Percentiles rank a stretch among this genome's conserved stretches.
Evolutionary conservation across 2,329 filamentous ascomycete genomes (phyloP).

Genomic region (Stagonosporopsis vannaccii): DNA sequence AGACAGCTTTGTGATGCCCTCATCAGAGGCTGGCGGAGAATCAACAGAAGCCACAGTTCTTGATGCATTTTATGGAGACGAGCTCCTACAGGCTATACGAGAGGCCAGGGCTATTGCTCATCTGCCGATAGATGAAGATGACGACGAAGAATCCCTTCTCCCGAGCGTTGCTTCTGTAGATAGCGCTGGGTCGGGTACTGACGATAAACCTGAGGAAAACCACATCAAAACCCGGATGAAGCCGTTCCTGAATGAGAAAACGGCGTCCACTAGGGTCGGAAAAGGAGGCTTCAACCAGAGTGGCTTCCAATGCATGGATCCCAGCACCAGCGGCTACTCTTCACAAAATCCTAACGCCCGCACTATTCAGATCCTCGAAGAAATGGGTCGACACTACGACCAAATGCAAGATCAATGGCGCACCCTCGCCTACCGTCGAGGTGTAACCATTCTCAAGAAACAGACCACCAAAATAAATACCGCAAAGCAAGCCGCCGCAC

Average conservation of each 20-base stretch:
- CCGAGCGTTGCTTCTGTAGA: constrained; percentile 35
- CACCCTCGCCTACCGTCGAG: constrained; percentile 76
- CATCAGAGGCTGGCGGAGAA: constrained; percentile 10
- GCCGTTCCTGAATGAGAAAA: neutral
- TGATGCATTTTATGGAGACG: constrained; percentile 53
- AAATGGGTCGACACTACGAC: constrained; percentile 81
- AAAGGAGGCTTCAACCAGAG: constrained; percentile 44
- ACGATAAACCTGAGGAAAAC: constrained; percentile 30
- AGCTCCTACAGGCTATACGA: constrained; percentile 69
- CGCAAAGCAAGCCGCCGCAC: constrained; percentile 69
- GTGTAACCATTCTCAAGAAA: constrained; percentile 73
- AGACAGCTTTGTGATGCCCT: constrained; percentile 39
- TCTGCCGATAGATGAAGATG: constrained; percentile 57
- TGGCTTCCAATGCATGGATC: constrained; percentile 67
- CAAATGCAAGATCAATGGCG: constrained; percentile 81
- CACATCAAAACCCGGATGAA: constrained; percentile 20
- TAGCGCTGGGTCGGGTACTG: constrained; percentile 24
- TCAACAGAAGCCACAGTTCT: neutral
- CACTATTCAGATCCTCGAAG: constrained; percentile 78
- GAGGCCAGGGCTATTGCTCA: constrained; percentile 67
- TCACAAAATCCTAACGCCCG: constrained; percentile 72
- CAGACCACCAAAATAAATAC: constrained; percentile 71
- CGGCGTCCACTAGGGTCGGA: constrained; percentile 9
- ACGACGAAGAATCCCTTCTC: constrained; percentile 37
- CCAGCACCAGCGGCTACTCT: constrained; percentile 55